A percentile compares a stretch with the other conserved stretches of the same genome.
These are phyloP conservation scores for Haplographium delicatum DNA, from an alignment of 495 filamentous ascomycete species.

Conservation along the genomic window DNA sequence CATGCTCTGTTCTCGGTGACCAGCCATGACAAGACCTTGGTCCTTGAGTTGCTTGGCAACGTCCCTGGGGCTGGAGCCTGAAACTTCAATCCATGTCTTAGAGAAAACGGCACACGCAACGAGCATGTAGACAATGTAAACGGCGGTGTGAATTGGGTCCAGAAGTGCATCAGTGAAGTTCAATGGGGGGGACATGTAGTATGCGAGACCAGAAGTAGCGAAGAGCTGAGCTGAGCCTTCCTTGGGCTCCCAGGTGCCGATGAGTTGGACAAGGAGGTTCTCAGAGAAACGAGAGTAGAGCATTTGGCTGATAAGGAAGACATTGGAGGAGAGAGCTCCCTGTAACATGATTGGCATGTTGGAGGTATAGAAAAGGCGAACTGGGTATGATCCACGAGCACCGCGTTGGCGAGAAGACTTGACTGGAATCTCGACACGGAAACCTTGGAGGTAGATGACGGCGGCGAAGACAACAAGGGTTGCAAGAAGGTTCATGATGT, in stretches of 20 bases:
- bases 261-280: constrained; percentile 92
- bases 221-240: constrained; percentile 95
- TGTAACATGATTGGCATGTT: constrained; percentile 99
- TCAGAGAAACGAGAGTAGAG: constrained; percentile 97
- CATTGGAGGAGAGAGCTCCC: constrained; percentile 94
- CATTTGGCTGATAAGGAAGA: constrained; percentile 99
- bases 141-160: constrained; percentile 92
- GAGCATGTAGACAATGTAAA: constrained; percentile 97
- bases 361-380: constrained; percentile 81
- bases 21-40: constrained; percentile 98
- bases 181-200: constrained; percentile 98
- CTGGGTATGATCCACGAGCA: constrained; percentile 80
- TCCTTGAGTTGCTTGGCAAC: constrained; percentile 99
- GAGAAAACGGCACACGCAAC: constrained; percentile 97
- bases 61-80: constrained; percentile 92
- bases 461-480: constrained; percentile 91
- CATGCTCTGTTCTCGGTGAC: constrained; percentile 99
- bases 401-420: constrained; percentile 99
- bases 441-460: constrained; percentile 99
- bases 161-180: constrained; percentile 95
- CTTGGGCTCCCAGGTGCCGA: constrained; percentile 97
- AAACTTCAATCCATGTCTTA: constrained; percentile 99
- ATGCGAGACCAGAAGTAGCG: constrained; percentile 85
- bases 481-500: constrained; percentile 97
- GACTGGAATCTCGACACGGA: constrained; percentile 99